These are phyloP conservation scores for Kondoa malvinella DNA, from an alignment of 768 basidiomycete species.

Conservation along the genomic window DNA sequence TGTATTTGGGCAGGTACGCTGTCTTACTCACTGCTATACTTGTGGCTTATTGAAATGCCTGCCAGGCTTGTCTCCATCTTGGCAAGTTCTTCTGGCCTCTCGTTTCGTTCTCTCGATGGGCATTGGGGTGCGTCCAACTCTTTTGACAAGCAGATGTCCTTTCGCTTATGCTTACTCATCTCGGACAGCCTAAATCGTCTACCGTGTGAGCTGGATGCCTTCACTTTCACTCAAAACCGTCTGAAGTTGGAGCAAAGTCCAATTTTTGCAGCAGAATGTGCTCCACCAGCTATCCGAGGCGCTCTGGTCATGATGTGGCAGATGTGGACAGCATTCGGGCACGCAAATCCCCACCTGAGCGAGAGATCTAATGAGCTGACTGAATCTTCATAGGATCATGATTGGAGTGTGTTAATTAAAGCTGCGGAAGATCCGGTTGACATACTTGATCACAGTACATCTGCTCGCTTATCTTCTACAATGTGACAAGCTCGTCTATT, in stretches of 20 bases:
- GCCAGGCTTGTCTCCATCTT: conserved; percentile 34
- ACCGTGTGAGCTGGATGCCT: no score
- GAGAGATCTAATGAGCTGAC: no score
- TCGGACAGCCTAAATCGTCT: no score
- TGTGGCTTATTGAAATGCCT: no score
- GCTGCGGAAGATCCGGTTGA: conserved; percentile 4
- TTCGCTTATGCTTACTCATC: no score
- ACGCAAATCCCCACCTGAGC: no score
- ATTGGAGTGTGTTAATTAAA: background rate
- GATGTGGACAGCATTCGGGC: conserved; percentile 28
- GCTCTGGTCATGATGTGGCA: conserved; percentile 81
- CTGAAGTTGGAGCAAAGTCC: conserved; percentile 51
- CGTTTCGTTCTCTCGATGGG: conserved; percentile 33
- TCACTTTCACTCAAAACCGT: no score
- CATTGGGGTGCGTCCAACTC: no score
- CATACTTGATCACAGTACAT: conserved; percentile 12
- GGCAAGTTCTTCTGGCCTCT: conserved; percentile 14
- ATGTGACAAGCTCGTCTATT: conserved; percentile 7
- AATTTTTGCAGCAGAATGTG: conserved; percentile 60
- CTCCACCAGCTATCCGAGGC: conserved; percentile 66
- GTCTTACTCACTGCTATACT: no score
- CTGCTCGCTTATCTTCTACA: conserved; percentile 15
- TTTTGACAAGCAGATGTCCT: no score
- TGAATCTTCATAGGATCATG: no score
- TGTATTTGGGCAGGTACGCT: conserved; percentile 33